Conservation (phyloP, 257 asterid genomes). For the Haberlea rhodopensis region DNA sequence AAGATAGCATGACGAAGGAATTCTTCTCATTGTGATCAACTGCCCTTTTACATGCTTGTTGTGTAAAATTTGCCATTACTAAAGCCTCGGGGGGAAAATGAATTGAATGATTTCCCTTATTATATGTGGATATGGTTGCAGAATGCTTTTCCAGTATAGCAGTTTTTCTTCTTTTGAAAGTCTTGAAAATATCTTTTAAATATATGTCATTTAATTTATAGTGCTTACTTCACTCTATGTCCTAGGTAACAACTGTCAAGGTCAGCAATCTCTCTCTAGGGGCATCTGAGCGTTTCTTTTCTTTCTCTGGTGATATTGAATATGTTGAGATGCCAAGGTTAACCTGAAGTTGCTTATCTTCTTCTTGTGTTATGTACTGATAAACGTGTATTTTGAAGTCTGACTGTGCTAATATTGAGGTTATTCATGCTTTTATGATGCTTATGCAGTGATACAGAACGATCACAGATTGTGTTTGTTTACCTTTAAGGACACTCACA, state of each 20-base stretch:
- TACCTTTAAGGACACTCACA: conserved; percentile 85
- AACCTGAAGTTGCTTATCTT: conserved; percentile 13
- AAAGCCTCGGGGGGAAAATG: too few species aligned
- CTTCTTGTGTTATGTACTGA: neutral
- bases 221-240: conserved; percentile 20
- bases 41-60: too few species aligned
- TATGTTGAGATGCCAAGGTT: conserved; percentile 90
- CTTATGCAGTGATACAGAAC: conserved; percentile 70
- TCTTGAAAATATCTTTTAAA: too few species aligned
- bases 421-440: conserved; percentile 7
- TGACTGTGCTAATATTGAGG: conserved; percentile 19
- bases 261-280: conserved; percentile 87
- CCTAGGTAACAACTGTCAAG: conserved; percentile 72
- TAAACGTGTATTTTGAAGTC: neutral
- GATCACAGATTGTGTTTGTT: conserved; percentile 85
- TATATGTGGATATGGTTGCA: too few species aligned
- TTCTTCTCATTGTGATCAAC: too few species aligned
- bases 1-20: too few species aligned
- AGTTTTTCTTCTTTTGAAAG: too few species aligned
- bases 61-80: too few species aligned
- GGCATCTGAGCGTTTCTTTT: conserved; percentile 85
- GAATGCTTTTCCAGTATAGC: too few species aligned
- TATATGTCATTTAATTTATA: too few species aligned
- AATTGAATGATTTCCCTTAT: too few species aligned
- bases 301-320: conserved; percentile 91